These are phyloP conservation scores for Pleurotus eryngii DNA, from an alignment of 768 basidiomycete species.

Conservation along the genomic window DNA sequence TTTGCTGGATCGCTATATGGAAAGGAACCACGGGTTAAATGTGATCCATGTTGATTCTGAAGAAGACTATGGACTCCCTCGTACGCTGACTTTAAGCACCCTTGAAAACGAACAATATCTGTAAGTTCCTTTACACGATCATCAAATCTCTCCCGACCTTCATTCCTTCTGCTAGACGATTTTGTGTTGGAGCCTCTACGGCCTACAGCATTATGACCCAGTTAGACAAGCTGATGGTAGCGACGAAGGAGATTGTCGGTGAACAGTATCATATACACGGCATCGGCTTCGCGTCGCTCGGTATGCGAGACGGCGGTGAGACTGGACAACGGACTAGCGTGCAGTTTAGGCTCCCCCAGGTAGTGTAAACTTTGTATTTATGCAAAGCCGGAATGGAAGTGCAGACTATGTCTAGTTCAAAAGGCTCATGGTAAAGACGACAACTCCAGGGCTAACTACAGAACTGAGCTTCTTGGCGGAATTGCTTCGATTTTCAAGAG, in stretches of 20 bases:
- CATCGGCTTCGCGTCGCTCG: slow-evolving; percentile 34
- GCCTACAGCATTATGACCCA: slow-evolving; percentile 67
- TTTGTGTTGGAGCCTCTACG: slow-evolving; percentile 72
- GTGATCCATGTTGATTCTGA: slow-evolving; percentile 70
- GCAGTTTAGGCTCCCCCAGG: slow-evolving; percentile 7
- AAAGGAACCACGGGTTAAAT: slow-evolving; percentile 54
- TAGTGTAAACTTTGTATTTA: slow-evolving; percentile 1
- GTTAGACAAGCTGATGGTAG: slow-evolving; percentile 75
- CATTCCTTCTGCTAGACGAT: slow-evolving; percentile 38
- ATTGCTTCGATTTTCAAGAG: too few species aligned
- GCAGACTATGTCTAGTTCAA: too few species aligned
- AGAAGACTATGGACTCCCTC: slow-evolving; percentile 72
- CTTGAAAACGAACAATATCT: slow-evolving; percentile 77
- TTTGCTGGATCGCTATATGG: slow-evolving; percentile 45
- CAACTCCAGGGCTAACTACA: too few species aligned
- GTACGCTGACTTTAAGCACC: slow-evolving; percentile 67
- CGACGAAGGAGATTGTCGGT: slow-evolving; percentile 82
- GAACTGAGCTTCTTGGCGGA: too few species aligned
- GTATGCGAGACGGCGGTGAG: slow-evolving; percentile 23
- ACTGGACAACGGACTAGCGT: slow-evolving; percentile 26
- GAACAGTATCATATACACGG: slow-evolving; percentile 87
- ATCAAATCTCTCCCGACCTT: not conserved
- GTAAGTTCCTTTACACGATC: slow-evolving; percentile 36
- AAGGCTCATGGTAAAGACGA: too few species aligned
- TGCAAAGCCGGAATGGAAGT: too few species aligned